phyloP scores from a whole-genome alignment of 176 grass and related monocot genomes.

The Oryza brachyantha region DNA sequence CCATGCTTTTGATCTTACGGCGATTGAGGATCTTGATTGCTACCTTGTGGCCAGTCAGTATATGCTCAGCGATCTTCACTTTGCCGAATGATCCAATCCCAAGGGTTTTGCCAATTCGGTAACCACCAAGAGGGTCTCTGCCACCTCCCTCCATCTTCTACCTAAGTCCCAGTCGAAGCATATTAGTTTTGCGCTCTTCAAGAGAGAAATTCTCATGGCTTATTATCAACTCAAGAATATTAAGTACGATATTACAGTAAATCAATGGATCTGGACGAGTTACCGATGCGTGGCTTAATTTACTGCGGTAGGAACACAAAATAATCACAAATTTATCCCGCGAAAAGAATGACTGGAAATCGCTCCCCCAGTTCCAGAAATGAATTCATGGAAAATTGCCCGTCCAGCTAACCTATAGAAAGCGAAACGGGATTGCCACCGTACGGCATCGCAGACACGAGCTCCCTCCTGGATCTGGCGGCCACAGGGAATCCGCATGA shows the following conservation, averaged over 20 bases:
- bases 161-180: neutral
- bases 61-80: constrained; percentile 86
- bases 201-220: neutral
- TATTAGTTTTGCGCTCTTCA: neutral
- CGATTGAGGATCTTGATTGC: constrained; percentile 92
- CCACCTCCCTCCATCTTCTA: constrained; percentile 60
- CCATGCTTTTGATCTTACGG: constrained; percentile 72
- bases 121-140: constrained; percentile 55
- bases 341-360: neutral
- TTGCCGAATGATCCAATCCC: constrained; percentile 85
- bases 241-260: no score
- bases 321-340: neutral
- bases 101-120: constrained; percentile 75
- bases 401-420: neutral
- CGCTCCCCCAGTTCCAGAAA: neutral
- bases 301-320: neutral
- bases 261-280: constrained; percentile 10
- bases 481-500: neutral
- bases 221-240: neutral
- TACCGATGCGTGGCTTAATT: neutral
- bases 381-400: neutral
- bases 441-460: neutral
- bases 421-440: neutral
- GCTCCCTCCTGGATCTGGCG: constrained; percentile 26
- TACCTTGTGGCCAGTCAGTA: constrained; percentile 72